These are phyloP conservation scores for Xylaria flabelliformis DNA, from an alignment of 495 filamentous ascomycete species.

Conservation along the genomic window DNA sequence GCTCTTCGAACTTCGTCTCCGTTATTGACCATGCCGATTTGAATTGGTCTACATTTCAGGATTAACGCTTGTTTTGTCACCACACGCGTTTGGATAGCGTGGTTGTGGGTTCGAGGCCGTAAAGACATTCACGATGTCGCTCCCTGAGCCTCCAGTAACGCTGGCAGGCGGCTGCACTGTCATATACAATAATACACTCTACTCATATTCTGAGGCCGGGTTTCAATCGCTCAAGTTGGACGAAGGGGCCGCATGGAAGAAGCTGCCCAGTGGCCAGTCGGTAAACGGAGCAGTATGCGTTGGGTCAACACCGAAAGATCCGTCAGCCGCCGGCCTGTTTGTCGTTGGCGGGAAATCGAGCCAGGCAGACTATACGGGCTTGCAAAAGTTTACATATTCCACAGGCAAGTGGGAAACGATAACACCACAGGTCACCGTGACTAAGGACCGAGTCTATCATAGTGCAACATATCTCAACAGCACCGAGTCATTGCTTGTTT, in stretches of 20 bases:
- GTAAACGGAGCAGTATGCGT: conserved; percentile 83
- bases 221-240: conserved; percentile 76
- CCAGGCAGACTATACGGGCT: conserved; percentile 67
- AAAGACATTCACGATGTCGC: conserved; percentile 56
- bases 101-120: conserved; percentile 21
- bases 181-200: conserved; percentile 82
- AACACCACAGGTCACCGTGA: conserved; percentile 55
- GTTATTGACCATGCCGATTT: conserved; percentile 20
- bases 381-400: conserved; percentile 85
- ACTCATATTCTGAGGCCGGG: conserved; percentile 76
- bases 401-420: conserved; percentile 78
- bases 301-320: conserved; percentile 63
- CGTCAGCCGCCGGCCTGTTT: conserved; percentile 68
- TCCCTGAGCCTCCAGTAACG: conserved; percentile 67
- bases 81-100: conserved; percentile 5
- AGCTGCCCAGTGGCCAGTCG: conserved; percentile 65
- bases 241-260: conserved; percentile 73
- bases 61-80: conserved; percentile 8
- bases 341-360: conserved; percentile 78
- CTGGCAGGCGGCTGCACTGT: conserved; percentile 82
- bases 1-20: not conserved
- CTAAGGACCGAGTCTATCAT: conserved; percentile 75
- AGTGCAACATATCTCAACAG: conserved; percentile 76
- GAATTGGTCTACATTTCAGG: conserved; percentile 10
- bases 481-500: conserved; percentile 77